Conservation (phyloP, 208 protist species). For the Phytomonas francai region DNA sequence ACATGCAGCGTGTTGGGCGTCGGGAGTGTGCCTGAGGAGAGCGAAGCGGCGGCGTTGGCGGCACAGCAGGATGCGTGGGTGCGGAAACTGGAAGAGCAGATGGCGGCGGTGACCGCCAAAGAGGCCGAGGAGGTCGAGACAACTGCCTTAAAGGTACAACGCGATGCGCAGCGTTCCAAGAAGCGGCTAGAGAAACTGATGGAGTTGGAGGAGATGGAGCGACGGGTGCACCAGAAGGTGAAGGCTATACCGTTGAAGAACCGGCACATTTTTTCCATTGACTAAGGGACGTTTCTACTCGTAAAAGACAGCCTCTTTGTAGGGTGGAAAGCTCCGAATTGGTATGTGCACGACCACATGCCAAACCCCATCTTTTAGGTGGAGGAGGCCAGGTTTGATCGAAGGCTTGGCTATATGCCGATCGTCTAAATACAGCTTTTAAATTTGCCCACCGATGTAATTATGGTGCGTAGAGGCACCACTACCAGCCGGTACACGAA, state of each 20-base stretch:
- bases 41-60: not conserved
- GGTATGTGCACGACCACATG: not conserved
- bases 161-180: constrained; percentile 26
- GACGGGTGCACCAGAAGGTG: constrained; percentile 31
- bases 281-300: constrained; percentile 20
- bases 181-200: constrained; percentile 24
- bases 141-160: constrained; percentile 23
- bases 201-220: constrained; percentile 39
- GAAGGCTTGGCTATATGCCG: not conserved
- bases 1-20: not conserved
- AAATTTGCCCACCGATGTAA: not conserved
- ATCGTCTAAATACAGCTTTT: not conserved
- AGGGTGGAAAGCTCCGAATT: not conserved
- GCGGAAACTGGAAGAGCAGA: constrained; percentile 39
- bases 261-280: constrained; percentile 78
- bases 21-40: not conserved
- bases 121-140: constrained; percentile 29
- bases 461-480: not conserved
- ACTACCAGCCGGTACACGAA: not conserved
- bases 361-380: not conserved
- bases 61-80: constrained; percentile 58
- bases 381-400: not conserved
- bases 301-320: not conserved
- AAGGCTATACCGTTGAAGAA: constrained; percentile 57
- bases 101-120: constrained; percentile 21